Percentiles rank a stretch among this genome's conserved stretches.
These are phyloP conservation scores for Ustilago curta DNA, from an alignment of 1,284 basidiomycete genomes.

Conservation along the genomic window DNA sequence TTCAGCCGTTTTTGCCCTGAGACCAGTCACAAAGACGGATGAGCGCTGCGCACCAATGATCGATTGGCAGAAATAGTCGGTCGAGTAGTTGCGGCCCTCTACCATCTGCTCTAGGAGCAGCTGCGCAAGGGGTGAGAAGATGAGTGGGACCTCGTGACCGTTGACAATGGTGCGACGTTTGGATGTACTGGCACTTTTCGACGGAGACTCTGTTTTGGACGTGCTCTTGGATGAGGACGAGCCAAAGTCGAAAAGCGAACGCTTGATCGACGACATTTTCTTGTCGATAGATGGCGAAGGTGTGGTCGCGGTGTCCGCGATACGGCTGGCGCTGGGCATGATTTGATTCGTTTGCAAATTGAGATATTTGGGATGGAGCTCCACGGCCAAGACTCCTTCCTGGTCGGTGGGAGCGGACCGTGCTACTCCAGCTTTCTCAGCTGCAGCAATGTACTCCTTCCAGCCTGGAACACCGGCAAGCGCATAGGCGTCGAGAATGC, in stretches of 20 bases:
- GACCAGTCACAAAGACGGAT: constrained; percentile 19
- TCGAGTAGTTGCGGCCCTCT: constrained; percentile 49
- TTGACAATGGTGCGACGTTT: constrained; percentile 35
- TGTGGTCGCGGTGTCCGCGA: constrained; percentile 35
- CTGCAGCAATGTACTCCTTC: constrained; percentile 54
- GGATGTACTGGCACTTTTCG: constrained; percentile 1
- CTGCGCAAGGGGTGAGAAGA: constrained; percentile 32
- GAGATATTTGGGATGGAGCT: constrained; percentile 43
- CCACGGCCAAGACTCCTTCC: constrained; percentile 37
- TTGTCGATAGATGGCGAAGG: constrained; percentile 29
- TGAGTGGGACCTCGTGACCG: constrained; percentile 33
- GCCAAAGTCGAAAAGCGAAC: constrained; percentile 13
- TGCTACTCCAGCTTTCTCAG: constrained; percentile 50
- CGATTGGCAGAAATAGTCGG: constrained; percentile 51
- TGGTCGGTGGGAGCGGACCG: constrained; percentile 33
- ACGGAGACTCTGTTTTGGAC: constrained; percentile 23
- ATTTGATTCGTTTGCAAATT: constrained; percentile 23
- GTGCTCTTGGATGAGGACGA: constrained; percentile 19
- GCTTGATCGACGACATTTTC: constrained; percentile 22
- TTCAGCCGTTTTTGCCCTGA: constrained; percentile 24
- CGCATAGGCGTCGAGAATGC: constrained; percentile 45
- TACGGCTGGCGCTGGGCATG: constrained; percentile 20
- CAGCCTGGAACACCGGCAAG: constrained; percentile 47
- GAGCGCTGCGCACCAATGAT: constrained; percentile 28
- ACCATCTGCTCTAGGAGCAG: constrained; percentile 45